These are phyloP conservation scores for Polyporus tsugae DNA, from an alignment of 1,284 basidiomycete genomes.

Conservation along the genomic window DNA sequence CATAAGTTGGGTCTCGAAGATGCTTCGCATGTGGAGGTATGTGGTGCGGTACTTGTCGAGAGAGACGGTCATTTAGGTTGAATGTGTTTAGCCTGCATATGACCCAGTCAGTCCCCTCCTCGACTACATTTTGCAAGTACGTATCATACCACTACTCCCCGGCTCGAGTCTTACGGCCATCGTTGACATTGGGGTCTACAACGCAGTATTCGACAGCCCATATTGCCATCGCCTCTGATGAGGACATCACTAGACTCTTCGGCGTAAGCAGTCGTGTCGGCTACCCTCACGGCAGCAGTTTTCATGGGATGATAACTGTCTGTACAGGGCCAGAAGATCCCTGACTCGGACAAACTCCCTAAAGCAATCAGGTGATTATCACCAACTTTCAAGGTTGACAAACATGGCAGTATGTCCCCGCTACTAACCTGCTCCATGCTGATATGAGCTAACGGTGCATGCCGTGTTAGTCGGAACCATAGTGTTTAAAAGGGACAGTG, in stretches of 20 bases:
- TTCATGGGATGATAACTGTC: too few relatives aligned
- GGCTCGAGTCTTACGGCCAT: not conserved
- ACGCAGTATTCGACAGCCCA: not conserved
- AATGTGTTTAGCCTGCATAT: not conserved
- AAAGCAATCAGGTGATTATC: not conserved
- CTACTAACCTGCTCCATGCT: not conserved
- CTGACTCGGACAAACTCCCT: not conserved
- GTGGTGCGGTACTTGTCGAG: not conserved
- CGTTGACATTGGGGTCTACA: not conserved
- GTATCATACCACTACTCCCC: not conserved
- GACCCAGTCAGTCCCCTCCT: conserved; percentile 17
- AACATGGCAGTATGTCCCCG: not conserved
- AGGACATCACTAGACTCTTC: conserved; percentile 13
- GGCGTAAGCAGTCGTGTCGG: conserved; percentile 12
- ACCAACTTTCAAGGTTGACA: conserved; percentile 10
- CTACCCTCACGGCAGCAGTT: too few relatives aligned
- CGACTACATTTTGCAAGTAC: conserved; percentile 18
- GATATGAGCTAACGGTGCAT: too few relatives aligned
- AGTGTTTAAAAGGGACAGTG: too few relatives aligned
- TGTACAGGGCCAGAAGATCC: conserved; percentile 1
- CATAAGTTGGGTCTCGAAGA: too few relatives aligned
- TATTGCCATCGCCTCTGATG: not conserved
- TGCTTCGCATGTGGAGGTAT: not conserved
- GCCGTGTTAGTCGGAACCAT: not conserved
- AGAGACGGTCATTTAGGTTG: not conserved